Evolutionary conservation across 208 protist species (phyloP).

Genomic region (Naegleria fowleri): DNA sequence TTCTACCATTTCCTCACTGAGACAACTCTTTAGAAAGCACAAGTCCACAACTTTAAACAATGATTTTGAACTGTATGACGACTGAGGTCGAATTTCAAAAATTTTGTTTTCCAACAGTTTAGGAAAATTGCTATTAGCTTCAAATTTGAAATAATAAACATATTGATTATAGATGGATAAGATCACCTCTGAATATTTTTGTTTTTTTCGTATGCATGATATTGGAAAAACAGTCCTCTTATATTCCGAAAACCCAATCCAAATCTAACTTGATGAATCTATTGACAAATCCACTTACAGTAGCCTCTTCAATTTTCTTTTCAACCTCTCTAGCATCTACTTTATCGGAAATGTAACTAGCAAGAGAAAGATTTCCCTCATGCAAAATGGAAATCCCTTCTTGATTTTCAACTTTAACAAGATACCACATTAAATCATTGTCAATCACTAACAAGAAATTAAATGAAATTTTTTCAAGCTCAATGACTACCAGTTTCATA

Average conservation of each 20-base stretch:
- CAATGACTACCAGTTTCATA: background rate
- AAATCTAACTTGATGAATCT: background rate
- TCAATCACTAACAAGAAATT: background rate
- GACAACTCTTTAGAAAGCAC: background rate
- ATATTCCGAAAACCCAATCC: background rate
- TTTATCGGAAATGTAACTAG: background rate
- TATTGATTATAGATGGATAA: background rate
- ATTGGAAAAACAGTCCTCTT: slow-evolving; percentile 1
- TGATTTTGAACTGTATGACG: background rate
- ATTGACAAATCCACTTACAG: background rate
- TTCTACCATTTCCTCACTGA: background rate
- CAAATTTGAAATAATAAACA: background rate
- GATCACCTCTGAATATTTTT: background rate
- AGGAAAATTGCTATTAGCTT: too few relatives aligned
- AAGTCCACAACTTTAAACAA: background rate
- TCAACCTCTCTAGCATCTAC: background rate
- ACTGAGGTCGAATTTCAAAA: background rate
- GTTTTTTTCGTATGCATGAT: background rate
- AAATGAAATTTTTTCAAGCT: background rate
- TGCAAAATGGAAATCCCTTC: background rate
- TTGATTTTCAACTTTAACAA: background rate
- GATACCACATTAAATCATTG: background rate
- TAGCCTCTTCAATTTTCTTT: background rate
- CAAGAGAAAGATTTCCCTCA: background rate
- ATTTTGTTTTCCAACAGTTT: background rate